Conservation (phyloP, 495 filamentous ascomycete species). For the Xylaria telfairii region DNA sequence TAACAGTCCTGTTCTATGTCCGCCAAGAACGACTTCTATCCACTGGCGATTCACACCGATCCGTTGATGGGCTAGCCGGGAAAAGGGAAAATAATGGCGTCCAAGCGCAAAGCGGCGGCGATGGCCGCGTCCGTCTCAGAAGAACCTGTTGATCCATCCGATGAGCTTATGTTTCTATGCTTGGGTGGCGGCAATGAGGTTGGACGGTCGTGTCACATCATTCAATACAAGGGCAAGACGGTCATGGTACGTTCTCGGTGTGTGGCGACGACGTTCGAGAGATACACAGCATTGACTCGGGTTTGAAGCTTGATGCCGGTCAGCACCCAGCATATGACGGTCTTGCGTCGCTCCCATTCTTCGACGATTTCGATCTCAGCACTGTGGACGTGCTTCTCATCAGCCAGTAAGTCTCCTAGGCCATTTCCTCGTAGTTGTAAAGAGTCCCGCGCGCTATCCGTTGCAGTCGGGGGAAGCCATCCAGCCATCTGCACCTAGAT, state of each 20-base stretch:
- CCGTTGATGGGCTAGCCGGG: conserved; percentile 19
- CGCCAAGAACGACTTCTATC: neutral
- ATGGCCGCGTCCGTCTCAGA: conserved; percentile 65
- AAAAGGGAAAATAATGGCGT: conserved; percentile 59
- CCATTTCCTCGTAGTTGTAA: conserved; percentile 27
- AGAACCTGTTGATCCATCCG: conserved; percentile 75
- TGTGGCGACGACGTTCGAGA: conserved; percentile 31
- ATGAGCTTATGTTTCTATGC: conserved; percentile 91
- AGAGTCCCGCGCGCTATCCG: conserved; percentile 32
- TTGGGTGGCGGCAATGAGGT: conserved; percentile 97
- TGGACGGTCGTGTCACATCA: conserved; percentile 94
- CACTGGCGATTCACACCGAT: neutral
- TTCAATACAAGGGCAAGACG: conserved; percentile 98
- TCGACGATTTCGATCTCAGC: conserved; percentile 97
- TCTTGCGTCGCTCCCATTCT: conserved; percentile 91
- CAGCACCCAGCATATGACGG: conserved; percentile 98
- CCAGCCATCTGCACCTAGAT: neutral
- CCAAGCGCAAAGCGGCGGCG: conserved; percentile 75
- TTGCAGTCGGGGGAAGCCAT: conserved; percentile 24
- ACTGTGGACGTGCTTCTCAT: conserved; percentile 96
- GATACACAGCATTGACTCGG: conserved; percentile 4
- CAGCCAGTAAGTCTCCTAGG: conserved; percentile 80
- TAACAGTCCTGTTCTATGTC: neutral
- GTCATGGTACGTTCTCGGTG: conserved; percentile 76
- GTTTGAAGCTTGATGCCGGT: conserved; percentile 84